Conservation (phyloP, 2,329 filamentous ascomycete genomes). For the Diaporthe ampelina region DNA sequence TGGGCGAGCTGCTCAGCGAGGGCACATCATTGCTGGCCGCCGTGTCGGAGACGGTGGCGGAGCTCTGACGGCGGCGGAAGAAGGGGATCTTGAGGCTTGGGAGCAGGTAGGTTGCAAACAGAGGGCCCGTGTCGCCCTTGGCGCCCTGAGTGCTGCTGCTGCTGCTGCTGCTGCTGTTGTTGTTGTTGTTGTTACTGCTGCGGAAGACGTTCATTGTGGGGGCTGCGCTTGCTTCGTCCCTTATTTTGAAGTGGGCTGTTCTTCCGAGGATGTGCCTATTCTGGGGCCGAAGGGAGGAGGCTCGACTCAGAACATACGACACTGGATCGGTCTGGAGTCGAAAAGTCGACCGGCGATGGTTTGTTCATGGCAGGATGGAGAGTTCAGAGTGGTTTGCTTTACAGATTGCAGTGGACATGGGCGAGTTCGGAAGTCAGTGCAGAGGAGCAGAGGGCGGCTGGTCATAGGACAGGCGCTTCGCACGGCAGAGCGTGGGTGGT, state of each 20-base stretch:
- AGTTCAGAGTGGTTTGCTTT: background rate
- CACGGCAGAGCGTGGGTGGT: constrained; percentile 17
- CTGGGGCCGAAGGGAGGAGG: constrained; percentile 21
- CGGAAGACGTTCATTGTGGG: constrained; percentile 34
- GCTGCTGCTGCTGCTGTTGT: constrained; percentile 2
- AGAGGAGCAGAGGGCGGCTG: background rate
- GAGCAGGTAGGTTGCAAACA: constrained; percentile 67
- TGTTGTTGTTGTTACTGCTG: background rate
- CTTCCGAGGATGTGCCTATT: constrained; percentile 29
- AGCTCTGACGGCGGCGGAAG: constrained; percentile 54
- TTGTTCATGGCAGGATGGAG: constrained; percentile 12
- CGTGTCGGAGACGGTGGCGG: constrained; percentile 48
- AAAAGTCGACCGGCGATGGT: background rate
- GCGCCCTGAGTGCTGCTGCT: background rate
- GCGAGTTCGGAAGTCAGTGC: constrained; percentile 25
- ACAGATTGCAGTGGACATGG: background rate
- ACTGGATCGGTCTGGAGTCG: constrained; percentile 27
- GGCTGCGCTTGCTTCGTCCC: background rate
- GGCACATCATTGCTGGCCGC: constrained; percentile 44
- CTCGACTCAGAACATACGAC: constrained; percentile 14
- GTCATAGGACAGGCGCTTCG: constrained; percentile 6
- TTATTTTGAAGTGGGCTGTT: background rate
- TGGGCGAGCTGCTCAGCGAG: constrained; percentile 45
- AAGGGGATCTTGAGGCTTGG: constrained; percentile 65
- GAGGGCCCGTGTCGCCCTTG: constrained; percentile 25